phyloP scores from a whole-genome alignment of 306 rosid genomes.

The Styphnolobium japonicum region DNA sequence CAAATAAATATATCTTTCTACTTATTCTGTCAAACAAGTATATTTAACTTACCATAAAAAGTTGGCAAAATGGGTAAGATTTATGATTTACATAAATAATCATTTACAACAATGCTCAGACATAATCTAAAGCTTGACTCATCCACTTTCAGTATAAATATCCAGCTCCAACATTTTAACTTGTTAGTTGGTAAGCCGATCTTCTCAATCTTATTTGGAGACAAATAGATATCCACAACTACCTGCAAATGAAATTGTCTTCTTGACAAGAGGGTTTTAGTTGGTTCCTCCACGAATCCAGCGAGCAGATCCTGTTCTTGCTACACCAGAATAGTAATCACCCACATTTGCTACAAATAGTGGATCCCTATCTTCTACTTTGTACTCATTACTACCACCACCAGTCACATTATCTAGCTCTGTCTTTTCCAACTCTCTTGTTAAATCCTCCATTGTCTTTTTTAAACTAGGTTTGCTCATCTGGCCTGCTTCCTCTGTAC shows the following conservation, averaged over 20 bases:
- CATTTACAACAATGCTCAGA: slow-evolving; percentile 33
- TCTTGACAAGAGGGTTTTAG: slow-evolving; percentile 26
- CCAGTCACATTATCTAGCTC: slow-evolving; percentile 46
- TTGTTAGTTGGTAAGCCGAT: background rate
- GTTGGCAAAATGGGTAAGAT: slow-evolving; percentile 2
- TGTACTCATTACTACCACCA: slow-evolving; percentile 32
- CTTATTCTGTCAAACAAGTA: slow-evolving; percentile 1
- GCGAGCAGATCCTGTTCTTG: slow-evolving; percentile 58
- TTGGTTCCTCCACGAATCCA: slow-evolving; percentile 68
- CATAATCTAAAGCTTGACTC: background rate
- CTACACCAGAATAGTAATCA: slow-evolving; percentile 73
- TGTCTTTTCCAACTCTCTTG: slow-evolving; percentile 75
- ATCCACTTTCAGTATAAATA: slow-evolving; percentile 18
- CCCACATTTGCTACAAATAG: slow-evolving; percentile 94
- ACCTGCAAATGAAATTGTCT: slow-evolving; percentile 5
- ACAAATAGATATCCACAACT: slow-evolving; percentile 16
- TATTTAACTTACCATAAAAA: slow-evolving; percentile 11
- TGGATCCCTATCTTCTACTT: slow-evolving; percentile 80
- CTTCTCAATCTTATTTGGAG: slow-evolving; percentile 14
- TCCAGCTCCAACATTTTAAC: slow-evolving; percentile 21
- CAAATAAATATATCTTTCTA: background rate
- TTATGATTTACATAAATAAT: background rate
- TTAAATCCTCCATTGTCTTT: slow-evolving; percentile 87
- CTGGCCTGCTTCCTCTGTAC: slow-evolving; percentile 72
- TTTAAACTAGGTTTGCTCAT: slow-evolving; percentile 72